Base-by-base conservation (phyloP, 257 asterid genomes). In the Solanum tarapatanum region DNA sequence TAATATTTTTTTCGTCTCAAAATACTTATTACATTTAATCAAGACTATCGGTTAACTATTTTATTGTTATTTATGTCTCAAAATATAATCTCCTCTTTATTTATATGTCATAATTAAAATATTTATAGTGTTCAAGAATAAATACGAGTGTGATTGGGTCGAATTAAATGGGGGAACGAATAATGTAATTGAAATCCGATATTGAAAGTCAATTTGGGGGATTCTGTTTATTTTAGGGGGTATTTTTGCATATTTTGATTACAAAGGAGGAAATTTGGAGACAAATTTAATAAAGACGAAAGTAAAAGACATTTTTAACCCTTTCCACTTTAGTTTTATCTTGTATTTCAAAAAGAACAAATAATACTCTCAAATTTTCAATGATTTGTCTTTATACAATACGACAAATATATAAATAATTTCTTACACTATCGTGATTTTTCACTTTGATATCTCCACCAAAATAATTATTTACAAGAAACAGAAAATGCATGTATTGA, bases 1-100 rank as follows among this genome's bases (percentile, higher is more conserved):
- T n/a, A 64, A 2, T 64, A 64, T 11, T 58, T 58, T 3, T 11
- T 1, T 0, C 12, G 33, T 24, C 4, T 24, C 8, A 64, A 64
- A 64, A 64, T 24, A 64, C 4, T 64, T 64, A 2, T 64, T 24
- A 11, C 1, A 24, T 64, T 64, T 60, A 21, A 21, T 60, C 0
- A 60, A 0, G 26, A 60, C 1, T 0, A 9, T 21, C 4, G 0
- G 0, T 64, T 64, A 2, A 64, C 1, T n/a, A n/a, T n/a, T n/a
- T n/a, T 64, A 64, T n/a, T 2, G 0, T n/a, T 64, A 23, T 64
- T n/a, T 2, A 5, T n/a, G 3, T 62, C 28, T 62, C 5, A 4
- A 21, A 0, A n/a, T 3, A 62, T 62, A n/a, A 62, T 23, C 6
- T 62, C 1, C 1, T 62, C 1, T 62, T 62, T 9, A 58, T 14